Evolutionary conservation across 495 filamentous ascomycete genomes (phyloP).

Genomic region (Glarea lozoyensis): DNA sequence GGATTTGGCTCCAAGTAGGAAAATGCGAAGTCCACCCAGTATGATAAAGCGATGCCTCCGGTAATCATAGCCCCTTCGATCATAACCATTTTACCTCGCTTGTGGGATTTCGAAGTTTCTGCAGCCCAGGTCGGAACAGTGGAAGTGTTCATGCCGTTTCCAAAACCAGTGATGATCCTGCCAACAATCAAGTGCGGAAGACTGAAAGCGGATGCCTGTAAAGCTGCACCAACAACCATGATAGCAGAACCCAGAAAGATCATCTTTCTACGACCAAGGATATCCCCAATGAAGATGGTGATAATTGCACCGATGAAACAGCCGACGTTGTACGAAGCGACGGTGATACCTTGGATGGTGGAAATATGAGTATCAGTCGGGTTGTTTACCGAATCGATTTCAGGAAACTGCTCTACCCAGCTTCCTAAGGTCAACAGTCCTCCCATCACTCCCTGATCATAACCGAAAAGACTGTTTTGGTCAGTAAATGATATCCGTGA

Average conservation of each 20-base stretch:
- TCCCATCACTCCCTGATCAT: conserved; percentile 38
- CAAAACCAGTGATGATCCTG: conserved; percentile 58
- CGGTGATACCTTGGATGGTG: conserved; percentile 37
- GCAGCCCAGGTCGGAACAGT: conserved; percentile 74
- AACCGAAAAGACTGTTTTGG: conserved; percentile 34
- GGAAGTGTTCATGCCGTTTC: conserved; percentile 58
- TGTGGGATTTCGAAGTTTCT: conserved; percentile 57
- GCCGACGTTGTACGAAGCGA: conserved; percentile 58
- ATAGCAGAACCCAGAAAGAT: conserved; percentile 64
- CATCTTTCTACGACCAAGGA: conserved; percentile 58
- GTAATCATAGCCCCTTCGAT: conserved; percentile 68
- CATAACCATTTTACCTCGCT: conserved; percentile 71
- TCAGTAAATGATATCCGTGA: background rate
- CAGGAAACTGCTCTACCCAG: conserved; percentile 29
- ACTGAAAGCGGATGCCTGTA: conserved; percentile 52
- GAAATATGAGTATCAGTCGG: conserved; percentile 14
- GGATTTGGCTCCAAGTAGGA: conserved; percentile 54
- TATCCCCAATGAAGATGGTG: conserved; percentile 63
- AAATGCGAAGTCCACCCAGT: conserved; percentile 70
- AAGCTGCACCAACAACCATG: conserved; percentile 57
- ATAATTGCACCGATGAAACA: conserved; percentile 64
- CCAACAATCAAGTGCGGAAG: conserved; percentile 58
- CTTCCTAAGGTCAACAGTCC: conserved; percentile 31
- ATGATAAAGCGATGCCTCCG: conserved; percentile 60
- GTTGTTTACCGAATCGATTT: conserved; percentile 23